Conservation (phyloP, 768 basidiomycete genomes). For the Boletus fagicola region DNA sequence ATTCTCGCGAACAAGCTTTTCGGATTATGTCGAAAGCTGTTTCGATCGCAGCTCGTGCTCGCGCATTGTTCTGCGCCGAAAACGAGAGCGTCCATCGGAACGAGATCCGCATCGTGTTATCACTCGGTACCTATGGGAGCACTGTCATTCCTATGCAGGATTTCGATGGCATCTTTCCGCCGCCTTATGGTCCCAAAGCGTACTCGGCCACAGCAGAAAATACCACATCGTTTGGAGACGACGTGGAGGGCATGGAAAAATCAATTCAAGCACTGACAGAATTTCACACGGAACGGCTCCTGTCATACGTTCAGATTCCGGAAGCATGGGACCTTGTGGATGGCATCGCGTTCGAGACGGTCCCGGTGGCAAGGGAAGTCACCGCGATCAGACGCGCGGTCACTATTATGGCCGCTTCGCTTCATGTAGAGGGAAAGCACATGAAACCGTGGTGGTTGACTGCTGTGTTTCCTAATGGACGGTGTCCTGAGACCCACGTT, state of each 20-base stretch:
- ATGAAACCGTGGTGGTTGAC: slow-evolving; percentile 76
- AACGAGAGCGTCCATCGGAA: slow-evolving; percentile 10
- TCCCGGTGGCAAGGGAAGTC: slow-evolving; percentile 66
- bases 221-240: slow-evolving; percentile 42
- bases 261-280: slow-evolving; percentile 52
- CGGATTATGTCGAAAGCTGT: slow-evolving; percentile 54
- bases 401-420: slow-evolving; percentile 30
- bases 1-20: slow-evolving; percentile 42
- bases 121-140: slow-evolving; percentile 74
- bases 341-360: slow-evolving; percentile 73
- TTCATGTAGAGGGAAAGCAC: slow-evolving; percentile 19
- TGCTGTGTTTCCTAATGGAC: slow-evolving; percentile 56
- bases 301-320: slow-evolving; percentile 47
- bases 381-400: slow-evolving; percentile 65
- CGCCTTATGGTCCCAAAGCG: slow-evolving; percentile 64
- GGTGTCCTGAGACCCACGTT: slow-evolving; percentile 40
- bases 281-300: slow-evolving; percentile 65
- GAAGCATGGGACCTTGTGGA: slow-evolving; percentile 57
- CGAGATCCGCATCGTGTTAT: slow-evolving; percentile 56
- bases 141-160: slow-evolving; percentile 66
- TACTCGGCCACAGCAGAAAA: slow-evolving; percentile 37
- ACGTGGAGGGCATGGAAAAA: slow-evolving; percentile 31
- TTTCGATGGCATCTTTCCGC: slow-evolving; percentile 72
- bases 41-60: slow-evolving; percentile 48
- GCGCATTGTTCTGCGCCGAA: slow-evolving; percentile 33